Percentiles rank a stretch among this genome's conserved stretches.
These are phyloP conservation scores for Nakazawaea ernobii DNA, from an alignment of 805 yeast species.

Conservation along the genomic window DNA sequence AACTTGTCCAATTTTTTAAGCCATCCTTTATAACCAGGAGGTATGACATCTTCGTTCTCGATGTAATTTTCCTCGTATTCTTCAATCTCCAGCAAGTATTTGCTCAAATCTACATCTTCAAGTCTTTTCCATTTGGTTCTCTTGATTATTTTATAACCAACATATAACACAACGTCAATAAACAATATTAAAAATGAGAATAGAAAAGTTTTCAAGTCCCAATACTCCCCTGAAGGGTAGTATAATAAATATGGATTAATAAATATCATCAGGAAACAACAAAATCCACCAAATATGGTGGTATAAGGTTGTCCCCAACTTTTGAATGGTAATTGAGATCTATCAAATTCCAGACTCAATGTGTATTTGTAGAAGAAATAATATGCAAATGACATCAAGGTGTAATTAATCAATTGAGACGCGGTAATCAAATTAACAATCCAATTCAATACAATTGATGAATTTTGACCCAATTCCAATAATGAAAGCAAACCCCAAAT, in stretches of 20 bases:
- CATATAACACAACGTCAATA: slow-evolving; percentile 38
- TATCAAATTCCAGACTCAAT: slow-evolving; percentile 32
- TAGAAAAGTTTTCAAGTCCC: slow-evolving; percentile 61
- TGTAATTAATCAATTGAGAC: slow-evolving; percentile 41
- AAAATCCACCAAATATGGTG: slow-evolving; percentile 40
- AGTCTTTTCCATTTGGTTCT: slow-evolving; percentile 41
- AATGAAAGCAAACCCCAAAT: slow-evolving; percentile 58
- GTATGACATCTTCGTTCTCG: not conserved
- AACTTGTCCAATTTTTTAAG: not conserved
- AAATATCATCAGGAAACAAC: slow-evolving; percentile 47
- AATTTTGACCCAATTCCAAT: slow-evolving; percentile 38
- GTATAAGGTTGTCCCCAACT: slow-evolving; percentile 59
- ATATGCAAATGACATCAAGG: slow-evolving; percentile 38
- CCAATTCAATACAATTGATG: slow-evolving; percentile 33
- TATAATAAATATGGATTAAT: slow-evolving; percentile 69
- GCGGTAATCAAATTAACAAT: slow-evolving; percentile 43
- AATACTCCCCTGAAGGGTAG: slow-evolving; percentile 48
- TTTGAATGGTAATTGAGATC: slow-evolving; percentile 39
- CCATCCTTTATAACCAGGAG: not conserved
- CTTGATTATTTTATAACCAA: slow-evolving; percentile 47
- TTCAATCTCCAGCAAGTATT: slow-evolving; percentile 53
- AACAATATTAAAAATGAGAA: slow-evolving; percentile 73
- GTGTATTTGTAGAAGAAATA: slow-evolving; percentile 45
- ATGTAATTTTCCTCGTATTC: slow-evolving; percentile 39
- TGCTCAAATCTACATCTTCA: slow-evolving; percentile 43